A percentile compares a stretch with the other conserved stretches of the same genome.
phyloP scores from a whole-genome alignment of 169 alveolate species.

The Cyclospora cayetanensis region DNA sequence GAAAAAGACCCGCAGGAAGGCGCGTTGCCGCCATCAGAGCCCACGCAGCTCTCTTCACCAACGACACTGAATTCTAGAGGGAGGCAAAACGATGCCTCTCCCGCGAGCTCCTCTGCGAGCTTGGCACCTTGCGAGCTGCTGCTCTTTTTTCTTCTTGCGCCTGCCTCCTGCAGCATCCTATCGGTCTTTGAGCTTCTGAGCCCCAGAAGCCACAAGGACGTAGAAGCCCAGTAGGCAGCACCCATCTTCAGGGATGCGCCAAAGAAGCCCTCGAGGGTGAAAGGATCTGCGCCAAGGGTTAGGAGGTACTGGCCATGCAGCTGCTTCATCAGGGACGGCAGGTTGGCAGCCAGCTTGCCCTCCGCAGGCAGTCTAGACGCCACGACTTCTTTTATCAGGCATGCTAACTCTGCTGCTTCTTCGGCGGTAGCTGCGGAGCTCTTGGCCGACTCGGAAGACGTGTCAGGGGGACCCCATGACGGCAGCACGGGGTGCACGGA shows the following conservation, averaged over 20 bases:
- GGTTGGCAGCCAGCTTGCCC: not conserved
- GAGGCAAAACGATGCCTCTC: not conserved
- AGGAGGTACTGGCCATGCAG: slow-evolving; percentile 56
- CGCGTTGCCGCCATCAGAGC: not conserved
- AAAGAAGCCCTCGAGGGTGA: slow-evolving; percentile 60
- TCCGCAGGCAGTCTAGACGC: not conserved
- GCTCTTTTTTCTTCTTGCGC: not conserved
- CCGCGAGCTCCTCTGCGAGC: not conserved
- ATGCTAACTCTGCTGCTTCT: not conserved
- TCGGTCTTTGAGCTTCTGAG: slow-evolving; percentile 5
- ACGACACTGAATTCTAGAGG: not conserved
- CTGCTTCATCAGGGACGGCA: not conserved
- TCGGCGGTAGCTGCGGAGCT: not conserved
- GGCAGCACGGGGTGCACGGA: no score
- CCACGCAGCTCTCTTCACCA: not conserved
- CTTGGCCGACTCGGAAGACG: not conserved
- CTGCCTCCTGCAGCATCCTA: slow-evolving; percentile 16
- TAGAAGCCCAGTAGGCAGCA: slow-evolving; percentile 74
- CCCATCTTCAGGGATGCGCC: slow-evolving; percentile 65
- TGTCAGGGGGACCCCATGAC: slow-evolving; percentile 14
- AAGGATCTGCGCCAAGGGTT: slow-evolving; percentile 56
- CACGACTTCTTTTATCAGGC: not conserved
- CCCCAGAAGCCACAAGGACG: slow-evolving; percentile 69
- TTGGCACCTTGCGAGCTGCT: not conserved
- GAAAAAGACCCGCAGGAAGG: not conserved